Percentiles rank a stretch among this genome's conserved stretches.
phyloP scores from a whole-genome alignment of 1,284 basidiomycete genomes.

The Melanopsichium pennsylvanicum region DNA sequence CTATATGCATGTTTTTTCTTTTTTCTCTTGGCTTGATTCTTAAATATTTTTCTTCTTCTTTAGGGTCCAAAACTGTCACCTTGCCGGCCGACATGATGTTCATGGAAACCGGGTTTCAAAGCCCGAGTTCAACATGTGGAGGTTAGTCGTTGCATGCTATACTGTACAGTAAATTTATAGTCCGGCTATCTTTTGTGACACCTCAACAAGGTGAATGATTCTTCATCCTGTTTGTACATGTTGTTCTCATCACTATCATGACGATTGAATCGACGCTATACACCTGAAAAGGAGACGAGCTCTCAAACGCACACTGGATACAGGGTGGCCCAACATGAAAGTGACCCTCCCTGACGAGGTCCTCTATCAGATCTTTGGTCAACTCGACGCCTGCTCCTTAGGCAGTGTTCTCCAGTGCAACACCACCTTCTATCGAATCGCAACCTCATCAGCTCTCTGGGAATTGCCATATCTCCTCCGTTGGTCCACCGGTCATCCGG shows the following conservation, averaged over 20 bases:
- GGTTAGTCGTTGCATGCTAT: slow-evolving; percentile 9
- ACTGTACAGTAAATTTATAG: too few species aligned
- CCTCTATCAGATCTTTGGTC: slow-evolving; percentile 24
- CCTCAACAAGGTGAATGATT: too few species aligned
- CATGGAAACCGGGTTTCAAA: too few species aligned
- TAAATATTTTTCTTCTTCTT: not conserved
- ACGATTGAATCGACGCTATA: too few species aligned
- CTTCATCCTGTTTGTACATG: too few species aligned
- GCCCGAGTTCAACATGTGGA: too few species aligned
- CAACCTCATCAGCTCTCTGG: slow-evolving; percentile 35
- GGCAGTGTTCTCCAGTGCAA: slow-evolving; percentile 11
- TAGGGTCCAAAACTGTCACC: slow-evolving; percentile 16
- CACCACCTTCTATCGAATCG: slow-evolving; percentile 26
- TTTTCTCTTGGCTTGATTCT: not conserved
- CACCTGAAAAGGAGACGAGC: too few species aligned
- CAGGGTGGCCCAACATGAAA: slow-evolving; percentile 8
- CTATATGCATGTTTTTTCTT: slow-evolving; percentile 2
- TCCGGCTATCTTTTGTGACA: too few species aligned
- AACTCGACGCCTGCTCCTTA: slow-evolving; percentile 29
- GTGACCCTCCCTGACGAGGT: slow-evolving; percentile 33
- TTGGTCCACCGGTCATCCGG: slow-evolving; percentile 31
- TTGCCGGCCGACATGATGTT: slow-evolving; percentile 30
- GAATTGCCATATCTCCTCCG: slow-evolving; percentile 33
- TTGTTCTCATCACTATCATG: too few species aligned
- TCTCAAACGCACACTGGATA: too few species aligned